Conservation (phyloP, 169 alveolate species). For the Fabrea salina region DNA sequence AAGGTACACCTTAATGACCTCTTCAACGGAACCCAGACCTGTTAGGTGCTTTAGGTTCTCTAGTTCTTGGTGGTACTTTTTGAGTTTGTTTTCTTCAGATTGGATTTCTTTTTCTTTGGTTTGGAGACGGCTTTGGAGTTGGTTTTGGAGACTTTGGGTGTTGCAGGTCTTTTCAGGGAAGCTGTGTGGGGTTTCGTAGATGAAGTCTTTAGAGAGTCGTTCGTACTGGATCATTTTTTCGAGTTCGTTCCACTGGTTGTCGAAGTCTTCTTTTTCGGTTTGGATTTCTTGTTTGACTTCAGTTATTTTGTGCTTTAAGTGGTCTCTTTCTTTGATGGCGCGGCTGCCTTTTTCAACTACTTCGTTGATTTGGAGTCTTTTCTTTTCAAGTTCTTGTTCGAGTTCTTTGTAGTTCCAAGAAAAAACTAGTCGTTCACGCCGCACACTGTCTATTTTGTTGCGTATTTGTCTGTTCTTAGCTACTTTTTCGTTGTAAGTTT, state of each 20-base stretch:
- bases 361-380: conserved; percentile 81
- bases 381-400: conserved; percentile 82
- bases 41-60: conserved; percentile 89
- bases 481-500: conserved; percentile 80
- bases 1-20: conserved; percentile 73
- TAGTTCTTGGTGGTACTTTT: conserved; percentile 75
- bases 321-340: conserved; percentile 86
- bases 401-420: conserved; percentile 82
- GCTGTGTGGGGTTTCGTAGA: conserved; percentile 65
- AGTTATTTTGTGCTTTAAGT: conserved; percentile 62
- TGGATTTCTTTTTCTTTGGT: conserved; percentile 35
- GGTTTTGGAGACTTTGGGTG: conserved; percentile 46
- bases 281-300: conserved; percentile 47
- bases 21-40: conserved; percentile 78
- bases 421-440: conserved; percentile 88
- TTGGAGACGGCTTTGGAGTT: conserved; percentile 24
- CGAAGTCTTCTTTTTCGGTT: conserved; percentile 47
- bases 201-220: conserved; percentile 65
- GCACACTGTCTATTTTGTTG: conserved; percentile 78
- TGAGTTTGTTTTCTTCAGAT: conserved; percentile 43
- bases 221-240: conserved; percentile 70
- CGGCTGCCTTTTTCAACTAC: conserved; percentile 83
- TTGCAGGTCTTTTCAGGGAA: conserved; percentile 46
- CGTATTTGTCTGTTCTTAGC: conserved; percentile 83
- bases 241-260: conserved; percentile 79